Conservation (phyloP, 768 basidiomycete species). For the Auricularia heimuer region DNA sequence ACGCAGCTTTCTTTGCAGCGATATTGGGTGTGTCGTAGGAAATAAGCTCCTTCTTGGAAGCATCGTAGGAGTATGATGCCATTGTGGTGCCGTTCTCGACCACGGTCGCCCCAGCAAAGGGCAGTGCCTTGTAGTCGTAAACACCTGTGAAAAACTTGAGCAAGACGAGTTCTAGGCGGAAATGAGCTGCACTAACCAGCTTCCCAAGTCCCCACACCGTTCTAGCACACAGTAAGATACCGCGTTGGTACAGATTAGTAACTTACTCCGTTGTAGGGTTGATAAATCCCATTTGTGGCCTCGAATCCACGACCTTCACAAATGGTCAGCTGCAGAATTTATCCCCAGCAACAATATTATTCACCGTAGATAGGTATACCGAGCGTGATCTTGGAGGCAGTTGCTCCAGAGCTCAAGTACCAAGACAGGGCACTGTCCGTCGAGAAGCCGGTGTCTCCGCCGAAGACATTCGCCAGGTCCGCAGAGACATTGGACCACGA, state of each 20-base stretch:
- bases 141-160: conserved; percentile 13
- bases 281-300: conserved; percentile 54
- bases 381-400: conserved; percentile 53
- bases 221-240: conserved; percentile 23
- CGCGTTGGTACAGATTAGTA: background rate
- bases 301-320: conserved; percentile 74
- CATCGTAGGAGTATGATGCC: conserved; percentile 71
- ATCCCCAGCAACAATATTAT: background rate
- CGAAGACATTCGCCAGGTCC: conserved; percentile 61
- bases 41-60: conserved; percentile 52
- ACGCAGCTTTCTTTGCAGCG: conserved; percentile 54
- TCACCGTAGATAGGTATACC: conserved; percentile 17
- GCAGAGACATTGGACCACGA: conserved; percentile 35
- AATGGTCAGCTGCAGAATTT: conserved; percentile 25
- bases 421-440: conserved; percentile 58
- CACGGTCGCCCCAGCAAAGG: conserved; percentile 38
- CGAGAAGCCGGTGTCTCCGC: conserved; percentile 51
- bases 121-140: conserved; percentile 26
- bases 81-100: conserved; percentile 59
- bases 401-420: conserved; percentile 53
- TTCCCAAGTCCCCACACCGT: conserved; percentile 63
- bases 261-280: conserved; percentile 56
- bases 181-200: conserved; percentile 23
- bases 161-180: too few species aligned
- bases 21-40: conserved; percentile 71